Base-by-base conservation (phyloP, 2,329 filamentous ascomycete species). In the Metarhizium rileyi region DNA sequence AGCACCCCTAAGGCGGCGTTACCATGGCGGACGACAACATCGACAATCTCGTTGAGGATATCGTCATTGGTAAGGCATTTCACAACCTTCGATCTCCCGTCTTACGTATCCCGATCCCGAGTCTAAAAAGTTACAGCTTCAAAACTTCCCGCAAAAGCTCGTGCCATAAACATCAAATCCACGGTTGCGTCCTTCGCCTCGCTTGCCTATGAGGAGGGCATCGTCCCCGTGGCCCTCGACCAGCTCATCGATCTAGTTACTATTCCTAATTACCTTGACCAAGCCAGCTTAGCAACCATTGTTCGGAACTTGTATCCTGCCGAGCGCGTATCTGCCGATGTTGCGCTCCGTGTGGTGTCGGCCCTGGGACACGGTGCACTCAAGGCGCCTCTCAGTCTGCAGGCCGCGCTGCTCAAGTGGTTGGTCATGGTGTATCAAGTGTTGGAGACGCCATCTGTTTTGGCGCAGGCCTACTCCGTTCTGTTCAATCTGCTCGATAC, bases 401-500 rank as follows among this genome's bases (percentile, higher is more conserved):
- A 95, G 66, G 78, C 77, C 25, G 72, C 81, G 40, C 71, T 94
- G 46, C 67, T 94, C 53, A 83, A 80, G 66, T 95, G 89, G 89
- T 71, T 94, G 46, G 76, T 89, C 50, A 80, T 87, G 67, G 77
- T 88, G 3, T 83, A 90, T 60, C 84, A 89, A 57, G 70, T 84
- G 43, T 66, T 93, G 20, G 80, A 87, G 48, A 77, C 81, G 38
- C 75, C 77, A 43, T 70, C 69, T 6, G 69, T 83, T 8, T 66
- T 95, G 45, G 82, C 82, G 5, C 82, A 81, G 53, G 70, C 85
- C 2, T 95, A 94, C 59, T 74, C 81, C 0, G 78, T 91, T 18
- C 66, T 95, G 4, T 95, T 95, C 63, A 87, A 87, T 55, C 71
- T 91, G 55, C 74, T 95, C 5, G 87, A 94, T 60, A 91, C 87